A percentile compares a stretch with the other conserved stretches of the same genome.
Conservation (phyloP, 208 protist genomes). For the Acanthamoeba healyi region DNA sequence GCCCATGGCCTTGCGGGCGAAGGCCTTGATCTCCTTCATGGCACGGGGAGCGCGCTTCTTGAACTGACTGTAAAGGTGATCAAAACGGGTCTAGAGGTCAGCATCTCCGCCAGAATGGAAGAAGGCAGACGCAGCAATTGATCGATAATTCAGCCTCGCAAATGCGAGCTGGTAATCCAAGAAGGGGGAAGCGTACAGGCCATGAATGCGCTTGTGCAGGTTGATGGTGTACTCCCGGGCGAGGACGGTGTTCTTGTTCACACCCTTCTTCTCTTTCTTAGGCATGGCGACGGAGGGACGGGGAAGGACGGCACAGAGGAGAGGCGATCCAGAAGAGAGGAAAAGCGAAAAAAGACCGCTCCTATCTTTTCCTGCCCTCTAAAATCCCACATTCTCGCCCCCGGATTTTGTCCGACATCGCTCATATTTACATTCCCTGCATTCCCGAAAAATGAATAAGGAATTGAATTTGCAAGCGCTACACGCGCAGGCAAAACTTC, state of each 20-base stretch:
- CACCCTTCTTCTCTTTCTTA: slow-evolving; percentile 82
- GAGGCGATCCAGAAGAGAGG: slow-evolving; percentile 68
- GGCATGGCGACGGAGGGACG: slow-evolving; percentile 65
- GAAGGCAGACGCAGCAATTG: neutral
- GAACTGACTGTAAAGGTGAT: slow-evolving; percentile 93
- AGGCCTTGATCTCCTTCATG: slow-evolving; percentile 96
- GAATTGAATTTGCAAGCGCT: neutral
- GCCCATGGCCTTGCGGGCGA: slow-evolving; percentile 96
- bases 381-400: neutral
- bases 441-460: neutral
- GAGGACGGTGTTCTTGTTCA: slow-evolving; percentile 85
- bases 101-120: too few species aligned
- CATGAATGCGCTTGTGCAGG: slow-evolving; percentile 96
- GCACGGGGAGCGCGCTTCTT: slow-evolving; percentile 97
- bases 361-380: neutral
- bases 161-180: neutral
- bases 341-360: slow-evolving; percentile 64
- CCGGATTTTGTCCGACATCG: neutral
- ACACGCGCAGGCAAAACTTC: neutral
- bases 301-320: slow-evolving; percentile 59
- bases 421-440: neutral
- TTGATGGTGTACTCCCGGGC: slow-evolving; percentile 98
- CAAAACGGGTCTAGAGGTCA: neutral
- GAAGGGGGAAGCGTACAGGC: slow-evolving; percentile 84
- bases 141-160: slow-evolving; percentile 5